These are phyloP conservation scores for Marasmius tenuissimus DNA, from an alignment of 1,284 basidiomycete genomes.

Conservation along the genomic window DNA sequence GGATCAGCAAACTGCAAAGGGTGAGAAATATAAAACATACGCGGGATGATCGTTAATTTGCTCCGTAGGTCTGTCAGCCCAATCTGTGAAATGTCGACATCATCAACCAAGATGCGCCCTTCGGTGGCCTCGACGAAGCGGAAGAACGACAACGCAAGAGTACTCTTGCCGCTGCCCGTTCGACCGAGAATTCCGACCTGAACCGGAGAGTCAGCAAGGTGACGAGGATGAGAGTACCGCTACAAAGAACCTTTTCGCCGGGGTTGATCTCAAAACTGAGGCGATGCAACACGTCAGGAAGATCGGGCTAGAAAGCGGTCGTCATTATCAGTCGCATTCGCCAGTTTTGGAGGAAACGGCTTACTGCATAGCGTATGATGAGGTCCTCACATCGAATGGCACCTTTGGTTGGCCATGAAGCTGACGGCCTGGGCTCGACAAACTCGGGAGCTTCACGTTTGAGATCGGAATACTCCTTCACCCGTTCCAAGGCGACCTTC, in stretches of 20 bases:
- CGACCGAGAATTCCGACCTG: constrained; percentile 85
- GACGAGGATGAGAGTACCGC: neutral
- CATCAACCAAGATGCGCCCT: constrained; percentile 85
- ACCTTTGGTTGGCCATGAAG: constrained; percentile 81
- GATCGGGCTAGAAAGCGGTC: constrained; percentile 54
- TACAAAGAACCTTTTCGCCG: constrained; percentile 60
- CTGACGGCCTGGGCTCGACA: constrained; percentile 81
- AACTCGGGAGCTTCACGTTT: constrained; percentile 77
- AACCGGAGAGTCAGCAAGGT: neutral
- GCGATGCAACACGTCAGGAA: constrained; percentile 85
- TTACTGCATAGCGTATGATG: constrained; percentile 84
- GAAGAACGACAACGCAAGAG: constrained; percentile 92
- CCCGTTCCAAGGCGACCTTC: constrained; percentile 88
- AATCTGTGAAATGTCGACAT: constrained; percentile 81
- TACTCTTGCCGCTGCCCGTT: constrained; percentile 90
- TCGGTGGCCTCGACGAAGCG: constrained; percentile 89
- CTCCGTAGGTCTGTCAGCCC: constrained; percentile 88
- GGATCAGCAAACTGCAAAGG: neutral
- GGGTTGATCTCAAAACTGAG: constrained; percentile 78
- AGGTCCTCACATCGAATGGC: constrained; percentile 79
- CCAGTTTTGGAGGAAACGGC: constrained; percentile 27
- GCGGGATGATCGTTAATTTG: constrained; percentile 91
- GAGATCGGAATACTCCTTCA: constrained; percentile 89
- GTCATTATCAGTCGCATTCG: constrained; percentile 2
- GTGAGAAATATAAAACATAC: constrained; percentile 37